phyloP scores from a whole-genome alignment of 805 yeast species.

The Wickerhamiella australiensis region DNA sequence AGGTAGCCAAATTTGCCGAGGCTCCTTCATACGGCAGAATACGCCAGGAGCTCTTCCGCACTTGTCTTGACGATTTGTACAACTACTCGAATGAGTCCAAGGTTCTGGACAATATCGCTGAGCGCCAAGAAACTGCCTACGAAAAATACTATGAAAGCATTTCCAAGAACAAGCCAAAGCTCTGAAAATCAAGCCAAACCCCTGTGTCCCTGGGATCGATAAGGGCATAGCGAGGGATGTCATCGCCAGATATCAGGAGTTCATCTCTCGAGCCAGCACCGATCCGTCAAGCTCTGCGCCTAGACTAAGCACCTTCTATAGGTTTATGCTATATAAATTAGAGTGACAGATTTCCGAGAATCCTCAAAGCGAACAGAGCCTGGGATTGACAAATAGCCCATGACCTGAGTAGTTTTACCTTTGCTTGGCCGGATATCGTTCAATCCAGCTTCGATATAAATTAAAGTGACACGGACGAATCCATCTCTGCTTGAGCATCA shows the following conservation, averaged over 20 bases:
- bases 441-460: no score
- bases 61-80: slow-evolving; percentile 22
- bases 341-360: no score
- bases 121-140: slow-evolving; percentile 13
- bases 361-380: no score
- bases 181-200: neutral
- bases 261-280: neutral
- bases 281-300: neutral
- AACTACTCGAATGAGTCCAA: slow-evolving; percentile 16
- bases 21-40: slow-evolving; percentile 27
- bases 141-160: neutral
- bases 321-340: neutral
- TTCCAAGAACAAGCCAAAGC: slow-evolving; percentile 1
- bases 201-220: neutral
- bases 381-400: no score
- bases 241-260: no score
- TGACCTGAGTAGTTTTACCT: no score
- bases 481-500: neutral
- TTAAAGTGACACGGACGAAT: slow-evolving; percentile 5
- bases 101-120: slow-evolving; percentile 2
- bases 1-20: slow-evolving; percentile 19
- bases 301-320: no score
- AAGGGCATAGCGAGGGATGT: neutral
- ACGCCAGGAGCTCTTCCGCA: slow-evolving; percentile 24
- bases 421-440: no score